Percentiles rank a stretch among this genome's conserved stretches.
Conservation (phyloP, 2,329 filamentous ascomycete species). For the Pseudohalonectria lignicola region DNA sequence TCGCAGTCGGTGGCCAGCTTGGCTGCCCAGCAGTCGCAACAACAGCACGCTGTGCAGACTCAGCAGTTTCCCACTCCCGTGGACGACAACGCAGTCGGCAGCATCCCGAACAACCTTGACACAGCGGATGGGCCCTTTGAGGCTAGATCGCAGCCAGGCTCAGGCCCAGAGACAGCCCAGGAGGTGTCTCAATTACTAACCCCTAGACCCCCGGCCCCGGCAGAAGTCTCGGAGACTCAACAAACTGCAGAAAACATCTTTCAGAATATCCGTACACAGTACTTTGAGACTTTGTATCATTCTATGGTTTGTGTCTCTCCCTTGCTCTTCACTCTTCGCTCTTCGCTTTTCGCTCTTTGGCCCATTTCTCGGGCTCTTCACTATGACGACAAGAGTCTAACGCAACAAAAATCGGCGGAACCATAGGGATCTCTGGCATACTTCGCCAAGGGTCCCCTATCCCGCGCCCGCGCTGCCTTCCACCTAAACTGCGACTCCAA, state of each 20-base stretch:
- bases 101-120: background rate
- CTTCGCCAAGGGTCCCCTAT: slow-evolving; percentile 73
- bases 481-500: slow-evolving; percentile 50
- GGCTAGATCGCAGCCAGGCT: too few species aligned
- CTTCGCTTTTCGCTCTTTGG: too few species aligned
- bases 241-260: slow-evolving; percentile 39
- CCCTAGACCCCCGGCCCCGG: too few species aligned
- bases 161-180: slow-evolving; percentile 10
- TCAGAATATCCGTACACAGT: slow-evolving; percentile 44
- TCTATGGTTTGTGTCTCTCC: slow-evolving; percentile 48
- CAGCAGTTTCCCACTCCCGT: slow-evolving; percentile 1
- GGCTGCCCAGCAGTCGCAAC: slow-evolving; percentile 15
- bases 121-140: too few species aligned
- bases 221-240: background rate
- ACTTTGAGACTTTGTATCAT: slow-evolving; percentile 51
- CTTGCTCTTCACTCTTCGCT: too few species aligned
- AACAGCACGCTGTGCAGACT: slow-evolving; percentile 9
- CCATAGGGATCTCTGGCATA: slow-evolving; percentile 71
- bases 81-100: background rate
- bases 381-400: too few species aligned
- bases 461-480: slow-evolving; percentile 62
- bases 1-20: slow-evolving; percentile 25
- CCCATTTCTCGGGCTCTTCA: too few species aligned
- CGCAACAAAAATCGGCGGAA: too few species aligned
- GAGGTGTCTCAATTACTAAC: slow-evolving; percentile 10